These are phyloP conservation scores for Fonsecaea nubica DNA, from an alignment of 2,329 filamentous ascomycete species.

Conservation along the genomic window DNA sequence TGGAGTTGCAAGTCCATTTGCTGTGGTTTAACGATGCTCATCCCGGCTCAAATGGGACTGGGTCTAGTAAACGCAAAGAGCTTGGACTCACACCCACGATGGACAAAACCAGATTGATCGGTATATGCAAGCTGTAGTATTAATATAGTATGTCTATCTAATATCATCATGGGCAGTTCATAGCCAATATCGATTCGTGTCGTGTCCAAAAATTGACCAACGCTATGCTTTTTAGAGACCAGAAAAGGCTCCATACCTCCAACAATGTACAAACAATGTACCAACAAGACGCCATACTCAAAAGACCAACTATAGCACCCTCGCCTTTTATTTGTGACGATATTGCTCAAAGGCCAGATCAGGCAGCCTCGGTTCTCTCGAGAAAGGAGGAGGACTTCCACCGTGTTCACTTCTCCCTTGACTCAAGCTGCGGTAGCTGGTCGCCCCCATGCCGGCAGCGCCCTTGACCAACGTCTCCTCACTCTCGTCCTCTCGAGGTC, in stretches of 20 bases:
- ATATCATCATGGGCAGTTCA: constrained; percentile 8
- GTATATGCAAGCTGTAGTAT: constrained; percentile 1
- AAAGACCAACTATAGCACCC: background rate
- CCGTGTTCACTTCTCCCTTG: constrained; percentile 26
- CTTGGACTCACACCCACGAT: background rate
- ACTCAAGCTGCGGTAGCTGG: constrained; percentile 35
- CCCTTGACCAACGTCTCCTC: constrained; percentile 33
- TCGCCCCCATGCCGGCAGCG: constrained; percentile 28
- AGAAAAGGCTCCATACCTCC: background rate
- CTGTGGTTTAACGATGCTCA: background rate
- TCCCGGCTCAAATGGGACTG: background rate
- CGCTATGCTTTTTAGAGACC: constrained; percentile 11
- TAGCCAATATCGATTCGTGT: constrained; percentile 2
- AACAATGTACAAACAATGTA: background rate
- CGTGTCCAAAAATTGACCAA: constrained; percentile 4
- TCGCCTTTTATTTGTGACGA: constrained; percentile 26
- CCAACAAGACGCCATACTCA: background rate
- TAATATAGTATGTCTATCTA: background rate
- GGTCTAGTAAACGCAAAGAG: background rate
- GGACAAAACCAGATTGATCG: background rate
- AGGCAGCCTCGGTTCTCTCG: constrained; percentile 34
- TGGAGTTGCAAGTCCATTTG: background rate
- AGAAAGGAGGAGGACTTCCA: constrained; percentile 33
- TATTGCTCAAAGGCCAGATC: constrained; percentile 35
- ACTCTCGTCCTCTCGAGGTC: constrained; percentile 28